Percentiles rank a stretch among this genome's conserved stretches.
Conservation (phyloP, 2,329 filamentous ascomycete genomes). For the Hypoxylon sp. region DNA sequence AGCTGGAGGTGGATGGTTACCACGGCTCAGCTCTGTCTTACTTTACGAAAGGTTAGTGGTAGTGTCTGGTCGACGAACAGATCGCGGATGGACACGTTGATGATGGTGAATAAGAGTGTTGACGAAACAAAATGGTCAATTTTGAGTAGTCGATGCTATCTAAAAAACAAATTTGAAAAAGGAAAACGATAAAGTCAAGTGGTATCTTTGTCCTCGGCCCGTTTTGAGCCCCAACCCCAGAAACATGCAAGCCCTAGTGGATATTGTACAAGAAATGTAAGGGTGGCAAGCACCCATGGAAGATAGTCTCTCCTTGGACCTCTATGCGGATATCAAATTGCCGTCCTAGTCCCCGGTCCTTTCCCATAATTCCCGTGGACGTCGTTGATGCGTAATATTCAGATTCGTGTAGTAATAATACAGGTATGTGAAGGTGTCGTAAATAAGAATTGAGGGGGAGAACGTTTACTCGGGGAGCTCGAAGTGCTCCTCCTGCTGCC, state of each 20-base stretch:
- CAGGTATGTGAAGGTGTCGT: not conserved
- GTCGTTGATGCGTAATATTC: not conserved
- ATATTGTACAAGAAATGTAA: conserved; percentile 27
- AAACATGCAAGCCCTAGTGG: conserved; percentile 27
- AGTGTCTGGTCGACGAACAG: not conserved
- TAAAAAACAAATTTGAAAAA: not conserved
- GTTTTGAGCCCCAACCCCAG: conserved; percentile 29
- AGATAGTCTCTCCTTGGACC: not conserved
- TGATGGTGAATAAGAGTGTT: not conserved
- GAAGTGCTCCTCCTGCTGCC: conserved; percentile 43
- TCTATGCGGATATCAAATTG: not conserved
- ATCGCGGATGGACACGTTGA: not conserved
- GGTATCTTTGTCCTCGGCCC: conserved; percentile 29
- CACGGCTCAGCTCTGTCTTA: conserved; percentile 1
- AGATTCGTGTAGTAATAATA: conserved; percentile 3
- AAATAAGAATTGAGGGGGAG: not conserved
- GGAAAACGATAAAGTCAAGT: conserved; percentile 24
- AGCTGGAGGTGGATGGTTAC: conserved; percentile 10
- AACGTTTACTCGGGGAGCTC: conserved; percentile 39
- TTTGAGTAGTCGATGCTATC: not conserved
- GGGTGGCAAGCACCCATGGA: conserved; percentile 2
- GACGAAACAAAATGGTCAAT: not conserved
- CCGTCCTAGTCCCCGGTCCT: not conserved
- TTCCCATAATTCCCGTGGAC: not conserved
- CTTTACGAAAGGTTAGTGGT: not conserved